These are phyloP conservation scores for Aureobasidium pullulans DNA, from an alignment of 2,329 filamentous ascomycete species.

Conservation along the genomic window DNA sequence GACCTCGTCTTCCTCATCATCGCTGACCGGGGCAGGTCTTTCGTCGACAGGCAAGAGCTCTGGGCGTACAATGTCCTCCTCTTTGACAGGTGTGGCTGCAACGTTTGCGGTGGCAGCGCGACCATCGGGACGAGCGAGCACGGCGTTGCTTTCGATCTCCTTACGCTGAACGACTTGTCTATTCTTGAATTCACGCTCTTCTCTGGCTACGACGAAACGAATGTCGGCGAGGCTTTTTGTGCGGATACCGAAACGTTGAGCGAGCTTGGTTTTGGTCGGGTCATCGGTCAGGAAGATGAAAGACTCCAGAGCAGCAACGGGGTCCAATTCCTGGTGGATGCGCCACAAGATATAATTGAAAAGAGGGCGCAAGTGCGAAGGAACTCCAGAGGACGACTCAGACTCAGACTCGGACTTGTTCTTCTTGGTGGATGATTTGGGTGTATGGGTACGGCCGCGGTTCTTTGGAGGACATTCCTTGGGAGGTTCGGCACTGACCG, in stretches of 20 bases:
- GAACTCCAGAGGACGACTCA: neutral
- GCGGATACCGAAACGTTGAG: constrained; percentile 44
- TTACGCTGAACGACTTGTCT: constrained; percentile 23
- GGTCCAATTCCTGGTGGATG: constrained; percentile 42
- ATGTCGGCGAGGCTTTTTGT: constrained; percentile 44
- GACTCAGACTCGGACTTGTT: neutral
- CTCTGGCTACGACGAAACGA: constrained; percentile 40
- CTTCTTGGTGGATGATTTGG: constrained; percentile 3
- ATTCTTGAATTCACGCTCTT: constrained; percentile 41
- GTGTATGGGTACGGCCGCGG: constrained; percentile 16
- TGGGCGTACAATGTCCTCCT: neutral
- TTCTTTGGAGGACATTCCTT: constrained; percentile 27
- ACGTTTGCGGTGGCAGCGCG: neutral
- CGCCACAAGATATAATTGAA: constrained; percentile 47
- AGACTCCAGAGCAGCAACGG: constrained; percentile 40
- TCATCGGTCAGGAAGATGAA: constrained; percentile 48
- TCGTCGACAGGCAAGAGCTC: constrained; percentile 16
- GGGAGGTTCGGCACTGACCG: constrained; percentile 26
- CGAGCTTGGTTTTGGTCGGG: constrained; percentile 36
- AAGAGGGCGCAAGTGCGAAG: constrained; percentile 33
- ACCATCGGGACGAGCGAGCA: neutral
- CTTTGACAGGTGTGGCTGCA: neutral
- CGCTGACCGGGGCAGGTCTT: constrained; percentile 1
- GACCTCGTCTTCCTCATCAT: constrained; percentile 19
- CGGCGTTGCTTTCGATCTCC: constrained; percentile 13